These are phyloP conservation scores for Lachancea fermentati DNA, from an alignment of 805 yeast species.

Conservation along the genomic window DNA sequence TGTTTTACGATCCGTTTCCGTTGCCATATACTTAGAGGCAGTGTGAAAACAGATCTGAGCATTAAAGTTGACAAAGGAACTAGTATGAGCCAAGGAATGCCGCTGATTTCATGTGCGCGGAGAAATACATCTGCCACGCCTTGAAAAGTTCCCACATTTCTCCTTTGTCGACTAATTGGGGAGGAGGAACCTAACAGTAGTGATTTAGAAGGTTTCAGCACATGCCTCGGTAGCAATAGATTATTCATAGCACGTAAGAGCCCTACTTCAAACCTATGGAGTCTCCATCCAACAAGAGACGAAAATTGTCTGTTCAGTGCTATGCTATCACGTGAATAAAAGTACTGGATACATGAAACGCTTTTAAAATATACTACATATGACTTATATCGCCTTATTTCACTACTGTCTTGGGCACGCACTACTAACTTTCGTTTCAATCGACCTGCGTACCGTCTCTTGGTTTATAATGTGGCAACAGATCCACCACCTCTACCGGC, in stretches of 20 bases:
- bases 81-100: constrained; percentile 77
- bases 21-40: constrained; percentile 74
- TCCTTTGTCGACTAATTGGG: background rate
- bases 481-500: constrained; percentile 78
- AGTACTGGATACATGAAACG: background rate
- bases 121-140: constrained; percentile 23
- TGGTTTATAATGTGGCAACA: constrained; percentile 79
- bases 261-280: no score
- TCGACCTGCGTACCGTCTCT: constrained; percentile 86
- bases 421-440: background rate
- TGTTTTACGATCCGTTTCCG: constrained; percentile 66
- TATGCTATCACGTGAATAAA: background rate
- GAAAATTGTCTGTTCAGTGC: no score
- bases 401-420: background rate
- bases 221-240: no score
- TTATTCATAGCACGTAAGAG: no score
- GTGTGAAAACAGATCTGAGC: constrained; percentile 58
- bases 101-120: constrained; percentile 45
- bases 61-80: constrained; percentile 70
- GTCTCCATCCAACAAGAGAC: no score
- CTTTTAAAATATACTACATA: background rate
- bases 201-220: no score
- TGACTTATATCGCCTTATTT: background rate
- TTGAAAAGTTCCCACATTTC: constrained; percentile 16
- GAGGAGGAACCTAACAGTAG: no score